Percentiles rank a stretch among this genome's conserved stretches.
These are phyloP conservation scores for Carex parvula DNA, from an alignment of 176 grass and related monocot species.

Conservation along the genomic window DNA sequence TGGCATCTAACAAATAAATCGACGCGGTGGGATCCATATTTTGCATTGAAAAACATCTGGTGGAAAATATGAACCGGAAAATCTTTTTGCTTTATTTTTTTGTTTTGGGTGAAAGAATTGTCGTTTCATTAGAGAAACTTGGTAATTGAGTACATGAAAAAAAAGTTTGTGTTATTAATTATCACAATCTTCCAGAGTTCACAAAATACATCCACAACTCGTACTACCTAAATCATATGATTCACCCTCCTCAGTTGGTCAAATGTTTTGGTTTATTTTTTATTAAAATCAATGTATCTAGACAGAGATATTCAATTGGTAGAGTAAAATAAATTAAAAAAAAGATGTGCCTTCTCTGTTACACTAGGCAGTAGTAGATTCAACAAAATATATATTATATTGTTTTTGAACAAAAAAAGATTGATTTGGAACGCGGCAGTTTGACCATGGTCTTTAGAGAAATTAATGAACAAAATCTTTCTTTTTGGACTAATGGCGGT, in stretches of 20 bases:
- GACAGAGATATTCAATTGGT: not conserved
- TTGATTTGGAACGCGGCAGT: not conserved
- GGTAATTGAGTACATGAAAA: too few relatives aligned
- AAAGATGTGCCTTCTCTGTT: not conserved
- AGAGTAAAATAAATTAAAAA: not conserved
- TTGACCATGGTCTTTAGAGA: not conserved
- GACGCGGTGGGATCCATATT: not conserved
- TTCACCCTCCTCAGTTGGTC: too few relatives aligned
- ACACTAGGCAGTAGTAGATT: not conserved
- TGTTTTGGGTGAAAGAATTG: too few relatives aligned
- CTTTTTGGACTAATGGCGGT: not conserved
- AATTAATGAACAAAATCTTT: not conserved
- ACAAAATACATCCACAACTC: too few relatives aligned
- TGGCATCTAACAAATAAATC: too few relatives aligned
- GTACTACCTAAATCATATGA: too few relatives aligned
- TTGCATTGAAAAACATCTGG: too few relatives aligned
- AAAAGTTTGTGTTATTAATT: too few relatives aligned
- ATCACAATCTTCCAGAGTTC: too few relatives aligned
- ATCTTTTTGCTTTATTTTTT: not conserved
- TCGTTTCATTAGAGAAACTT: too few relatives aligned
- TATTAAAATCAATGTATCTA: not conserved
- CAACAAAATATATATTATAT: not conserved
- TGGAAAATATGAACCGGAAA: too few relatives aligned
- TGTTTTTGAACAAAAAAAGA: not conserved
- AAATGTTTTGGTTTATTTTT: not conserved